Evolutionary conservation across 2,329 filamentous ascomycete genomes (phyloP), one percentile per base, ranked within the genome.

Genomic region (Byssochlamys sp.): DNA sequence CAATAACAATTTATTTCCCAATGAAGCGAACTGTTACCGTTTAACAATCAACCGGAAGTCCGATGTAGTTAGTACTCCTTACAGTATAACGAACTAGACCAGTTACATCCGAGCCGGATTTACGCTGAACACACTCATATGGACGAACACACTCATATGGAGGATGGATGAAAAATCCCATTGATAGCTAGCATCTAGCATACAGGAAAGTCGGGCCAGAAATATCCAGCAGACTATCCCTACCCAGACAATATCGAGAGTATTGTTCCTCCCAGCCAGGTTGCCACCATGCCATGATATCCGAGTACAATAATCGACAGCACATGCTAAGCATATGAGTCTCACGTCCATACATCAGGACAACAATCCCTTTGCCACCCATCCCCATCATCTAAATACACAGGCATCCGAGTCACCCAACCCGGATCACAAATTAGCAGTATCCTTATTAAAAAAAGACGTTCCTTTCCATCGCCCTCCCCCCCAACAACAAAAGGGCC

Each of bases 351-450:
- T 7, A 51, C 9, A 9, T 11, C 31, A 7, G 10, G 6, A 33
- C 31, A 49, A 4, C 45, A 19, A 19, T 19, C n/a, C 45, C 24
- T 4, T 26, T n/a, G 2, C n/a, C 24, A n/a, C 24, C 4, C 25
- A 25, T 25, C 2, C 1, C 24, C 24, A 51, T n/a, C 11, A 28
- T 14, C 27, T 28, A 51, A 26, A 26, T 51, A 28, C 49, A 51
- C 3, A 51, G 5, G 14, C 25, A 28, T 28, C 49, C 49, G 27
- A 51, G 49, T 51, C 27, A 12, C n/a, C 24, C 5, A 12, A 51
- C 14, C 39, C 39, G 39, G 39, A 45, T 50, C 45, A 31, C 31
- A 35, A 25, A 71, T 75, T 69, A 75, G 72, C 65, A 69, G 65
- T 69, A 71, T 67, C 59, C 63, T 61, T 31, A 31, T 57, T 19